phyloP scores from a whole-genome alignment of 352 stramenopile genomes.

The Chrysophaeum taylorii region DNA sequence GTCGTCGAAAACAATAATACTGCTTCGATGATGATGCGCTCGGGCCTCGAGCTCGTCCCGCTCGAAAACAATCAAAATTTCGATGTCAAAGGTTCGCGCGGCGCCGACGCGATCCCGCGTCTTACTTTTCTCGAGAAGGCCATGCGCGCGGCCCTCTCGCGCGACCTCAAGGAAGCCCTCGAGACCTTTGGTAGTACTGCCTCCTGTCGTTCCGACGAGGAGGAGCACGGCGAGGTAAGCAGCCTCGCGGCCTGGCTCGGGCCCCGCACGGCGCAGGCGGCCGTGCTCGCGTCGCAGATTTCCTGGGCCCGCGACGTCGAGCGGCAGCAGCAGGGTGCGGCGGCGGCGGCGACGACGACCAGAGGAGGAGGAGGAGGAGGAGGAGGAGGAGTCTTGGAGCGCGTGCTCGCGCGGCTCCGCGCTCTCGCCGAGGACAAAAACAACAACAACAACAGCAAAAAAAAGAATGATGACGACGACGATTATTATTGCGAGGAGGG shows the following conservation, averaged over 20 bases:
- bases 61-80: constrained; percentile 58
- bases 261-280: constrained; percentile 93
- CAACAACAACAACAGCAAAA: too few relatives aligned
- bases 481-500: too few relatives aligned
- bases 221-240: constrained; percentile 56
- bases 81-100: constrained; percentile 80
- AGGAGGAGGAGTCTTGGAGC: too few relatives aligned
- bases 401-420: too few relatives aligned
- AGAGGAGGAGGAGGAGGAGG: too few relatives aligned
- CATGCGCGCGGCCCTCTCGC: constrained; percentile 91
- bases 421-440: too few relatives aligned
- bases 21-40: too few relatives aligned
- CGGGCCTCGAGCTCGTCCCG: constrained; percentile 35
- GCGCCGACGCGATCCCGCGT: constrained; percentile 85
- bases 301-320: constrained; percentile 92
- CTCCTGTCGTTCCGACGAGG: too few relatives aligned
- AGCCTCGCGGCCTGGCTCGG: constrained; percentile 91
- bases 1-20: not conserved
- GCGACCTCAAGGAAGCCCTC: constrained; percentile 83
- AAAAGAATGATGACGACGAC: too few relatives aligned
- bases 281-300: constrained; percentile 94
- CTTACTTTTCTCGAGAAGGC: constrained; percentile 86
- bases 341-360: not conserved
- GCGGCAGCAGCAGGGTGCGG: constrained; percentile 47
- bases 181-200: too few relatives aligned